These are phyloP conservation scores for Naganishia sp. DNA, from an alignment of 1,284 basidiomycete species.

Conservation along the genomic window DNA sequence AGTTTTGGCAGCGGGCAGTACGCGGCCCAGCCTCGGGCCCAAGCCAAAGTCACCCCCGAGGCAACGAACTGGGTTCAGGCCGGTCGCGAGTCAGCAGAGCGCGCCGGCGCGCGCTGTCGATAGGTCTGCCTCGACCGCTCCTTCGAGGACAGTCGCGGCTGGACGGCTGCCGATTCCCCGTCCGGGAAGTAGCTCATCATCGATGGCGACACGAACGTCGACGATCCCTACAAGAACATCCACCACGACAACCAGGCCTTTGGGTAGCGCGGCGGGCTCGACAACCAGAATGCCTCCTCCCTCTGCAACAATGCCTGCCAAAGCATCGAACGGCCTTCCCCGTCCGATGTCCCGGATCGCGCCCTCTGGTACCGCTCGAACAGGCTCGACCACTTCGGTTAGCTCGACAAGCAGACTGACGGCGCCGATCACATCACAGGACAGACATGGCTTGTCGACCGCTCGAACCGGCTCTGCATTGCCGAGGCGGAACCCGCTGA, in stretches of 20 bases:
- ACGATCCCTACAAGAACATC: neutral
- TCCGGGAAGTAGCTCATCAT: constrained; percentile 8
- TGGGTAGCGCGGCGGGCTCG: neutral
- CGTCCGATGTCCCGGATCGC: neutral
- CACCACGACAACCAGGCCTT: neutral
- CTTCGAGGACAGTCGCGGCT: neutral
- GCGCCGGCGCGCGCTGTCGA: neutral
- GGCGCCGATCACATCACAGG: neutral
- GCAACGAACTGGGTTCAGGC: constrained; percentile 9
- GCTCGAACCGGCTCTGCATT: neutral
- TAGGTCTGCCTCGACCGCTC: too few species aligned
- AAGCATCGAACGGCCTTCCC: constrained; percentile 7
- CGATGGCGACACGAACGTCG: neutral
- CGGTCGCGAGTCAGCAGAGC: constrained; percentile 8
- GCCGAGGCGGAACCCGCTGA: neutral
- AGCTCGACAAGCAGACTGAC: neutral
- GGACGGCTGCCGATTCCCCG: neutral
- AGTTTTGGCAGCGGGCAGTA: neutral
- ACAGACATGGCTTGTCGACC: neutral
- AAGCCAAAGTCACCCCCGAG: neutral
- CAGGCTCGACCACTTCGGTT: neutral
- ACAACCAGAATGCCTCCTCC: neutral
- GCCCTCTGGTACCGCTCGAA: neutral
- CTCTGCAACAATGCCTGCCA: constrained; percentile 8
- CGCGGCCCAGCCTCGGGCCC: neutral